Evolutionary conservation across 768 basidiomycete species (phyloP), one percentile per base, ranked within the genome.

Genomic region (Naganishia vaughanmartiniae): DNA sequence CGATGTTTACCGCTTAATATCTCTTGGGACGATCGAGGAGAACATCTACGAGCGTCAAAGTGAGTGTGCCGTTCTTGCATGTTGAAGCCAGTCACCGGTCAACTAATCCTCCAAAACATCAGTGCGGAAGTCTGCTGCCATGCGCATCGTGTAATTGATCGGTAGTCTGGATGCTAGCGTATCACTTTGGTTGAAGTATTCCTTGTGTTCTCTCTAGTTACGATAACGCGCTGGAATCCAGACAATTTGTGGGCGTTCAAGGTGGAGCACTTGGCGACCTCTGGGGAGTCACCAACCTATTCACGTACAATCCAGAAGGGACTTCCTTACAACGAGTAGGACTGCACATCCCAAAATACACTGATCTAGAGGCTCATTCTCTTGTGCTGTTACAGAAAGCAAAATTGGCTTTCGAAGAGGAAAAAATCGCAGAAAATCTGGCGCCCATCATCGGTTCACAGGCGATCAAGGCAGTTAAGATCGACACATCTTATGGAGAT

Each of bases 11-110:
- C 77, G 80, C 5, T 58, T 81, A 42, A 79, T 81, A 48, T 76
- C 74, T 11, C 74, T 74, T 30, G 80, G 80, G 2, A 81, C 80
- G 0, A 54, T 81, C 28, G 80, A 81, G 53, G 80, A 81, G 73
- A 71, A 78, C 19, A 78, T 75, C 48, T 81, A 81, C 51, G 78
- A 81, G 65, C 69, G 80, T 1, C 80, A 81, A 65, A 74, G 79
- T 79, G 28, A 68, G 77, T 69, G 2, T 24, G 36, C 12, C 4
- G 42, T 42, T 26, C 24, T 19, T 42, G 63, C 28, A 6, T 30
- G 36, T 28, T 19, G 21, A 34, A 10, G 33, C 15, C 10, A 42
- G 17, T n/a, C 14, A 15, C 33, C n/a, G 54, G 17, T 19, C 45
- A n/a, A 11, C 46, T 67, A 66, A 48, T 24, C 31, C 26, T 4